phyloP scores from a whole-genome alignment of 768 basidiomycete species.

The Cytidiella melzeri region DNA sequence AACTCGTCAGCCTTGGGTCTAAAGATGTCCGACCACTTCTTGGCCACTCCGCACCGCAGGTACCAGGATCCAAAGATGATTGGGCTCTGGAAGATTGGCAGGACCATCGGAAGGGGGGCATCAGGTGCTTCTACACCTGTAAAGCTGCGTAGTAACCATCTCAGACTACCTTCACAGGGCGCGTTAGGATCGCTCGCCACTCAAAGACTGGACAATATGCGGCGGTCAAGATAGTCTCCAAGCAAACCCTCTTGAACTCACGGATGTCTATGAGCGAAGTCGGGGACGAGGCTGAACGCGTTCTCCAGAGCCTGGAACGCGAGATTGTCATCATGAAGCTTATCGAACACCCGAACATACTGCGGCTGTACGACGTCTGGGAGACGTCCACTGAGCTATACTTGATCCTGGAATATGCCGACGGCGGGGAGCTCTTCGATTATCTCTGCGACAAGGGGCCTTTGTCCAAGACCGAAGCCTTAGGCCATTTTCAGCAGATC shows the following conservation, averaged over 20 bases:
- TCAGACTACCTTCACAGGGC: constrained; percentile 44
- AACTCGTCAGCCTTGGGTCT: background rate
- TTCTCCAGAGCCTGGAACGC: constrained; percentile 75
- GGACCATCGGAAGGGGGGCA: constrained; percentile 49
- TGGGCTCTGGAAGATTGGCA: constrained; percentile 49
- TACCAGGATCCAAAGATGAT: constrained; percentile 35
- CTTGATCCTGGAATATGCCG: constrained; percentile 91
- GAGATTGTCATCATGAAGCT: constrained; percentile 99
- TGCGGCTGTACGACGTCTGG: constrained; percentile 96
- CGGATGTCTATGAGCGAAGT: constrained; percentile 62
- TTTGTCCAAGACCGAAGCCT: constrained; percentile 64
- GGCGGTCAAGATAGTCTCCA: constrained; percentile 92
- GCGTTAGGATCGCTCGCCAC: constrained; percentile 85
- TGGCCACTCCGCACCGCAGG: constrained; percentile 12
- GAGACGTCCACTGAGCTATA: constrained; percentile 86
- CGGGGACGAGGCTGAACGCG: constrained; percentile 70
- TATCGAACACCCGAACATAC: constrained; percentile 90
- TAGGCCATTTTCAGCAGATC: constrained; percentile 89
- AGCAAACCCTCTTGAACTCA: constrained; percentile 58
- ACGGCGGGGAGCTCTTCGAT: constrained; percentile 93
- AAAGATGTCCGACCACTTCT: constrained; percentile 14
- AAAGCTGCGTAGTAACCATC: background rate
- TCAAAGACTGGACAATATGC: constrained; percentile 85
- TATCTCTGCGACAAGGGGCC: constrained; percentile 77
- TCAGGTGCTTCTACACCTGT: constrained; percentile 33